Base-by-base conservation (phyloP, 2,329 filamentous ascomycete species). In the Fusarium humuli region DNA sequence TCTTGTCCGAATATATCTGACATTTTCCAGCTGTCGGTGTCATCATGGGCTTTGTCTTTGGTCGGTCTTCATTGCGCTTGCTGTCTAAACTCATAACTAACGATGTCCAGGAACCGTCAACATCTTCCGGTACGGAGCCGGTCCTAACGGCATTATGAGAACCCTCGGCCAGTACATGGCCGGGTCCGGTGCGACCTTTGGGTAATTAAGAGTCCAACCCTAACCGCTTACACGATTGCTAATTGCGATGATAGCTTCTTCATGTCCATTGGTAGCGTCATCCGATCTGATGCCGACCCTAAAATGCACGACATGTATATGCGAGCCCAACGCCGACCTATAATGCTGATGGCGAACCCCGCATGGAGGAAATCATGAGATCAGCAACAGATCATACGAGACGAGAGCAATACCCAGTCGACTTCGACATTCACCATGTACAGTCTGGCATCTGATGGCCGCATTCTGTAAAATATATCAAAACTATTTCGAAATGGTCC, bases 31-130 rank as follows among this genome's bases (percentile, higher is more conserved):
- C 94, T 81, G 96, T 99, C 68, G 96, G 96, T 68, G 86, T 93
- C 55, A 97, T 97, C 79, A 98, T 99, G 83, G 96, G 96, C 71
- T 98, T 99, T 85, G 97, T 99, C 77, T 97, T 96, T 76, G 96
- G 95, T 97, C 85, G 53, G 85, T 76, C 58, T 50, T 40, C 62
- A 18, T 49, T 61, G 20, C 34, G 23, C 37, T 30, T 45, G 22
- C 34, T 55, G n/a, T 40, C 29, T 29, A 22, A 7, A 27, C 44
- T 40, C 32, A 47, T 37, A 45, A 30, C 56, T 68, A 65, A 73
- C 47, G n/a, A 9, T 40, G 29, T 50, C 10, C 67, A 97, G 94
- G 94, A 79, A 93, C 92, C 54, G 93, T 97, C 75, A 97, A 95
- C 78, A 97, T 99, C 77, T 94, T 99, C 79, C 90, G 96, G 81